Base-by-base conservation (phyloP, 129 eudicot species). In the Kitagawia praeruptora region DNA sequence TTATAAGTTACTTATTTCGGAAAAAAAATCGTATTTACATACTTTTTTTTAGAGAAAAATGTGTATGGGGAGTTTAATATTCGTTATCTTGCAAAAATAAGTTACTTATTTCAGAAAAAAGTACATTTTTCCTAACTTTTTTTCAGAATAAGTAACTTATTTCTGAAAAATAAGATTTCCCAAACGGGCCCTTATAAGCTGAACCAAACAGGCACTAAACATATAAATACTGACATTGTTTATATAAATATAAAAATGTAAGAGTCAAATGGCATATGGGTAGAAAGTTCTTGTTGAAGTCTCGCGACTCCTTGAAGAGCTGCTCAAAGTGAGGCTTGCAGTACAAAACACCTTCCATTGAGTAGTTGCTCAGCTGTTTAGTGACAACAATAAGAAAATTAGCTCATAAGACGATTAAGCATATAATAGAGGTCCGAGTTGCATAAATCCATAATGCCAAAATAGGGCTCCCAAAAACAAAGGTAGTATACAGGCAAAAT, bases 321-420 rank as follows among this genome's bases (percentile, higher is more conserved):
- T 94, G 98, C 90, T 94, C 97, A 84, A 88, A 94, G 89, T 94
- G 98, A 87, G 98, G 98, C 89, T 94, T 94, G 86, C 98, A 94
- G 90, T 91, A 91, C 79, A 91, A 90, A 70, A 91, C 98, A 15
- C 98, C 98, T 84, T 94, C 98, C 97, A 94, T 94, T 14, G 98
- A 94, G 87, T 87, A 94, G 80, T 78, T 94, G 88, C 97, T 89
- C 86, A 94, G 84, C 98, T 94, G 93, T 58, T 86, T 27, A 25
- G 34, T 69, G 37, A 69, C 74, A 69, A 37, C 19, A 53, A 53
- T 53, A 53, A 53, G n/a, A n/a, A n/a, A 14, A 19, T 69, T 69
- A 69, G 74, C 23, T 37, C 74, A 69, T 31, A 69, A 37, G 21
- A 18, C 37, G 19, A 69, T 45, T 53, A n/a, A n/a, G 45, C 45